Evolutionary conservation across 2,329 filamentous ascomycete species (phyloP), one percentile per base, ranked within the genome.

Genomic region (Penicillium sclerotiorum): DNA sequence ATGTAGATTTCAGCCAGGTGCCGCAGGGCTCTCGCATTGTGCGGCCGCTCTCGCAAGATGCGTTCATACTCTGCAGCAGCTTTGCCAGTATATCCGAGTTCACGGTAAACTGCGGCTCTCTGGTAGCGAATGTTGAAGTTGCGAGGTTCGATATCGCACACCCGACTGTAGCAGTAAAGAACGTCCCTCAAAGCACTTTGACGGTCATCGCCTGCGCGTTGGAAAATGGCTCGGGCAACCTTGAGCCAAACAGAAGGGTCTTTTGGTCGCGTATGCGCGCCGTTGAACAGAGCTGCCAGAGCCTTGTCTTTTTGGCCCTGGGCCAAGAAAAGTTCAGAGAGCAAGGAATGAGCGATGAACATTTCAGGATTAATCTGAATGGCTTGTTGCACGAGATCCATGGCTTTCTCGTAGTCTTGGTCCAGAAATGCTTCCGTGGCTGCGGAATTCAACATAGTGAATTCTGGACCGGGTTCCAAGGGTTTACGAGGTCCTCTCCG

Each of bases 321-420:
- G 11, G 76, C 75, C 8, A 79, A 66, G 44, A 83, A 78, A 43
- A 84, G 80, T 53, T 86, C 80, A 0, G 82, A 83, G 7, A 85
- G 70, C 17, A 86, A 70, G 45, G 77, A 80, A 69, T 86, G 81
- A 12, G 83, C 81, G 22, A 77, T 75, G 63, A 82, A 85, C 56
- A 86, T 80, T 63, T 86, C 83, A 0, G 83, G 83, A 57, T 87
- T 86, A 23, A 75, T 68, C 33, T 77, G 71, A 25, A 84, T 77
- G 8, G 81, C 80, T 52, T 75, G 67, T 49, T 74, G 72, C 32
- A 76, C 71, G 9, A 73, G 57, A 6, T 72, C 63, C 44, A 66
- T 73, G 42, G 69, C 78, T 59, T 65, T 69, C 45, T 73, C 75
- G 50, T 74, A 75, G 42, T 78, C 69, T 8, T 71, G 67, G 53